phyloP scores from a whole-genome alignment of 805 yeast species.

The Cyberlindnera mrakii region DNA sequence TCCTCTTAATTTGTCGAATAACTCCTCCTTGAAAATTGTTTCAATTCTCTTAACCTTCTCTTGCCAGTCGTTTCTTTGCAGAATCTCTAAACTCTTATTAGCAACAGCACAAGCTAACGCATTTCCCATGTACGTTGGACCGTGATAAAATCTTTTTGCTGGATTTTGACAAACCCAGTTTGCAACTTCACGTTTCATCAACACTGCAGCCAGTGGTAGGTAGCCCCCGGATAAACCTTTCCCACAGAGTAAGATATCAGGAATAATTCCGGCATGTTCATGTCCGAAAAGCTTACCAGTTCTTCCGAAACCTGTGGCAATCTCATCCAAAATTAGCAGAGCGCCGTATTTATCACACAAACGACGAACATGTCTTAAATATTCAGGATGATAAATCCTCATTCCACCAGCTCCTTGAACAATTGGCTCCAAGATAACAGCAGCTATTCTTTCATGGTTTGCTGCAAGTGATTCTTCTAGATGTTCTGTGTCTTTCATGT shows the following conservation, averaged over 20 bases:
- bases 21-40: neutral
- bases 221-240: conserved; percentile 26
- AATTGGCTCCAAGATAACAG: conserved; percentile 31
- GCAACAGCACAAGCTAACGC: conserved; percentile 3
- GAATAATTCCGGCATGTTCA: conserved; percentile 25
- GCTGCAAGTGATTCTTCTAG: conserved; percentile 23
- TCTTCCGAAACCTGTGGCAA: conserved; percentile 20
- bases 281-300: conserved; percentile 23
- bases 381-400: conserved; percentile 28
- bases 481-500: conserved; percentile 21
- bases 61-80: conserved; percentile 1
- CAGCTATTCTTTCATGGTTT: conserved; percentile 28
- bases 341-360: conserved; percentile 27
- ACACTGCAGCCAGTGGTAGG: conserved; percentile 21
- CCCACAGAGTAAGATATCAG: conserved; percentile 24
- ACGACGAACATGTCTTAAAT: conserved; percentile 26
- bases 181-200: conserved; percentile 7
- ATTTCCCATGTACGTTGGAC: conserved; percentile 3
- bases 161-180: conserved; percentile 1
- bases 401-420: conserved; percentile 37
- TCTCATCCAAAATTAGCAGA: conserved; percentile 31
- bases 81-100: conserved; percentile 1
- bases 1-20: neutral
- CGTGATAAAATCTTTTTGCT: conserved; percentile 2
- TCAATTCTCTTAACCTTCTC: conserved; percentile 1